Percentiles rank a stretch among this genome's conserved stretches.
phyloP scores from a whole-genome alignment of 345 rosid genomes.

The Microthlaspi erraticum region DNA sequence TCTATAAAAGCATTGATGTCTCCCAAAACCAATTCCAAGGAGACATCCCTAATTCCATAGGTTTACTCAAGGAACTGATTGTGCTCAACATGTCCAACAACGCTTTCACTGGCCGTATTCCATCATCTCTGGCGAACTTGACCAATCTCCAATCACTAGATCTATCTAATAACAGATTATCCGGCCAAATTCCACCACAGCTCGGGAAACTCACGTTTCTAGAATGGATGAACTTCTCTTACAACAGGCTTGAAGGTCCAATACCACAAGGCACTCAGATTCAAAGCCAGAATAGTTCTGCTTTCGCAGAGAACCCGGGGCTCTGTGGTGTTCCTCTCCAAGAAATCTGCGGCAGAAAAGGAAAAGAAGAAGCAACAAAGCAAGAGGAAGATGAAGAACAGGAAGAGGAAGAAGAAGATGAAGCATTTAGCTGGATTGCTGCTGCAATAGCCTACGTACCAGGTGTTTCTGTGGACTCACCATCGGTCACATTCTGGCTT shows the following conservation, averaged over 20 bases:
- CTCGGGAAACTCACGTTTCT: conserved; percentile 12
- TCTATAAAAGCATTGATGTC: too few relatives aligned
- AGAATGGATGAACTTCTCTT: background rate
- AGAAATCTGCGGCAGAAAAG: too few relatives aligned
- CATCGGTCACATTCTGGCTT: background rate
- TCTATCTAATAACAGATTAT: conserved; percentile 18
- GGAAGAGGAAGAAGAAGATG: too few relatives aligned
- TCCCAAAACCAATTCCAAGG: too few relatives aligned
- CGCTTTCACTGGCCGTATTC: too few relatives aligned
- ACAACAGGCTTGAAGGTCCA: too few relatives aligned
- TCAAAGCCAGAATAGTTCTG: too few relatives aligned
- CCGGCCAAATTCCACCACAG: conserved; percentile 6
- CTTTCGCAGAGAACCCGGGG: too few relatives aligned
- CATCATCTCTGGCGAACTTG: conserved; percentile 9
- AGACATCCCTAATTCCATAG: background rate
- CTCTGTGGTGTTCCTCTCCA: background rate
- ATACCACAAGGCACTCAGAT: too few relatives aligned
- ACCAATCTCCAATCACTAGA: conserved; percentile 30
- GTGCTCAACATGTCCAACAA: too few relatives aligned
- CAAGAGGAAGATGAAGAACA: background rate
- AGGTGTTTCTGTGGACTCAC: background rate
- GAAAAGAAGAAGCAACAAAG: background rate
- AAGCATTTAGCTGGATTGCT: conserved; percentile 19
- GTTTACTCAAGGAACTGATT: conserved; percentile 7
- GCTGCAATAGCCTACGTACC: conserved; percentile 1